Percentiles rank a stretch among this genome's conserved stretches.
phyloP scores from a whole-genome alignment of 2,329 filamentous ascomycete species.

The Talaromyces sp. region DNA sequence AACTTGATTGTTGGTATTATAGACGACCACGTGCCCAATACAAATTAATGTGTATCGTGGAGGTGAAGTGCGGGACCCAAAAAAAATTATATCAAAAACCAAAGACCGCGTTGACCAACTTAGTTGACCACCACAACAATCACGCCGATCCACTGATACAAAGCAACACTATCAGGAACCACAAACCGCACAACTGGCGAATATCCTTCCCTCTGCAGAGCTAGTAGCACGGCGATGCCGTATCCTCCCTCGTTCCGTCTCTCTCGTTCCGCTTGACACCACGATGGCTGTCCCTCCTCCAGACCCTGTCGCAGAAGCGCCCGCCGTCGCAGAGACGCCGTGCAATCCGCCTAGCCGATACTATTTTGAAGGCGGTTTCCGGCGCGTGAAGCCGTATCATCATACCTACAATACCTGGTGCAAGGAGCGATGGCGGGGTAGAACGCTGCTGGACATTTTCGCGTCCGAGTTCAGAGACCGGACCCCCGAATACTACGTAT shows the following conservation, averaged over 20 bases:
- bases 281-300: slow-evolving; percentile 19
- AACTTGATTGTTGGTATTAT: neutral
- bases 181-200: neutral
- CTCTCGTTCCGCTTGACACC: slow-evolving; percentile 27
- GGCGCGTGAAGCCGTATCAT: slow-evolving; percentile 42
- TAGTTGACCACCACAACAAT: neutral
- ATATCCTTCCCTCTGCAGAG: slow-evolving; percentile 23
- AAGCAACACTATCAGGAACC: neutral
- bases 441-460: slow-evolving; percentile 80
- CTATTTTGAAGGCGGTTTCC: slow-evolving; percentile 72
- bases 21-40: neutral
- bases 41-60: too few species aligned
- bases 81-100: neutral
- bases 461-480: slow-evolving; percentile 87
- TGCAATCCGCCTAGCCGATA: slow-evolving; percentile 60
- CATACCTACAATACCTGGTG: slow-evolving; percentile 30
- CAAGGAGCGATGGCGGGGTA: slow-evolving; percentile 62
- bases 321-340: slow-evolving; percentile 26
- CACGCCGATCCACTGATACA: neutral
- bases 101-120: neutral
- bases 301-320: slow-evolving; percentile 20
- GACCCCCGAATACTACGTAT: slow-evolving; percentile 76
- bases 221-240: slow-evolving; percentile 33
- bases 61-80: neutral
- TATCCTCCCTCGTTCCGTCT: slow-evolving; percentile 27